Conservation (phyloP, 1,284 basidiomycete genomes). For the Vanrija pseudolonga region DNA sequence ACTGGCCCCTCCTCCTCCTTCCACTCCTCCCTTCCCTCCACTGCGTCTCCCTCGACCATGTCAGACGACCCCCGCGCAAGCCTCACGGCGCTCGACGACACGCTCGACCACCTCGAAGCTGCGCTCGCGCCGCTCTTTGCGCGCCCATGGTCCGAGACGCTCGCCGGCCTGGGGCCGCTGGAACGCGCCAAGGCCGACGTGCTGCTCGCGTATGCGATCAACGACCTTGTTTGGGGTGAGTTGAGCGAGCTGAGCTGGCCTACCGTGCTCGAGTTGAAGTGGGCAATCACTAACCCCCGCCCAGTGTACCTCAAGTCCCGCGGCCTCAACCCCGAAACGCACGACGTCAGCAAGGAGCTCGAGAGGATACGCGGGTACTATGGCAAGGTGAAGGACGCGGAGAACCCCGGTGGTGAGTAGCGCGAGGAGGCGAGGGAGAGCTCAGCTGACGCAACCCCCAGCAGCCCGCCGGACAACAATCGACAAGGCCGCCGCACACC, state of each 20-base stretch:
- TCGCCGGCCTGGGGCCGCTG: conserved; percentile 6
- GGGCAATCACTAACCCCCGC: no score
- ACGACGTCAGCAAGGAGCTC: conserved; percentile 42
- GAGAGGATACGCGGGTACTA: conserved; percentile 42
- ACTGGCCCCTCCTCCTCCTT: no score
- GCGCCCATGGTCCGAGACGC: conserved; percentile 3
- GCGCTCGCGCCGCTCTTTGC: conserved; percentile 13
- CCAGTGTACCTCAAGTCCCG: conserved; percentile 45
- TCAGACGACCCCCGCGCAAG: conserved; percentile 13
- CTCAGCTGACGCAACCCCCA: conserved; percentile 3
- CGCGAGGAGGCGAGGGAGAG: not conserved
- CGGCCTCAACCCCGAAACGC: conserved; percentile 40
- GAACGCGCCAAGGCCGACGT: conserved; percentile 44
- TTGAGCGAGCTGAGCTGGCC: no score
- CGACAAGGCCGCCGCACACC: conserved; percentile 34
- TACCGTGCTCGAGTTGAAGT: not conserved
- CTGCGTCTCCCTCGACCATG: not conserved
- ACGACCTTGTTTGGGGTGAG: conserved; percentile 47
- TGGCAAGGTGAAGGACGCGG: conserved; percentile 35
- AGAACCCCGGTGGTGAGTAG: not conserved
- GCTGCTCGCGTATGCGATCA: conserved; percentile 36
- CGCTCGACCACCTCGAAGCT: conserved; percentile 12
- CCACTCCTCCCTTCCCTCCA: not conserved
- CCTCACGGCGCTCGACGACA: conserved; percentile 4
- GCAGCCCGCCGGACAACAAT: conserved; percentile 18